Conservation (phyloP, 306 rosid genomes). For the Quercus gilva region DNA sequence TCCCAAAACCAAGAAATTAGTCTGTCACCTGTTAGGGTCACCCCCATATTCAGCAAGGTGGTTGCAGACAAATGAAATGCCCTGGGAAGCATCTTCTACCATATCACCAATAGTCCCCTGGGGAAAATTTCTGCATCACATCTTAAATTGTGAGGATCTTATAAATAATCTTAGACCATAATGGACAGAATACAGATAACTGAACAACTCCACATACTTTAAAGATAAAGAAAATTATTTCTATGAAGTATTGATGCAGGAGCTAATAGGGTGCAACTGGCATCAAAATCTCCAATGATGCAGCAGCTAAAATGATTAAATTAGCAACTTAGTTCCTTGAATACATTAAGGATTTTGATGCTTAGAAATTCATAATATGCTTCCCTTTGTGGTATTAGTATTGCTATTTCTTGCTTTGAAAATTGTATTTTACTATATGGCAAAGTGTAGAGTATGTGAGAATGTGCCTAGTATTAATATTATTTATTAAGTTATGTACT, state of each 20-base stretch:
- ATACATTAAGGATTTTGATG: too few species aligned
- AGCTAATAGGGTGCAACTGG: too few species aligned
- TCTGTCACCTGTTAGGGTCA: slow-evolving; percentile 73
- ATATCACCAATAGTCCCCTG: slow-evolving; percentile 98
- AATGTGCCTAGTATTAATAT: too few species aligned
- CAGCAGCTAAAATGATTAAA: too few species aligned
- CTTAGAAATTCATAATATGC: too few species aligned
- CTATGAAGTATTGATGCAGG: not conserved
- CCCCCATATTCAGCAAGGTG: slow-evolving; percentile 81
- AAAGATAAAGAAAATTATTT: not conserved
- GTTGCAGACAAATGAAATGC: slow-evolving; percentile 69
- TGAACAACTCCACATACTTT: not conserved
- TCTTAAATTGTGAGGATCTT: slow-evolving; percentile 10
- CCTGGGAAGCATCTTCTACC: slow-evolving; percentile 76
- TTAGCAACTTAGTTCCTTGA: too few species aligned
- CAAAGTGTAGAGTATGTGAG: too few species aligned
- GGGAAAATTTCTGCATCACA: slow-evolving; percentile 83
- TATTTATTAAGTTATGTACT: too few species aligned
- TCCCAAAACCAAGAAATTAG: slow-evolving; percentile 15
- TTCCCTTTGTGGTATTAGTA: too few species aligned
- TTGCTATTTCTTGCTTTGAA: too few species aligned
- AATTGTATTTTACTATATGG: too few species aligned
- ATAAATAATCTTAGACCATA: not conserved
- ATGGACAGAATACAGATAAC: not conserved
- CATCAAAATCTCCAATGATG: too few species aligned